Conservation (phyloP, 345 rosid genomes). For the Eutrema japonicum region DNA sequence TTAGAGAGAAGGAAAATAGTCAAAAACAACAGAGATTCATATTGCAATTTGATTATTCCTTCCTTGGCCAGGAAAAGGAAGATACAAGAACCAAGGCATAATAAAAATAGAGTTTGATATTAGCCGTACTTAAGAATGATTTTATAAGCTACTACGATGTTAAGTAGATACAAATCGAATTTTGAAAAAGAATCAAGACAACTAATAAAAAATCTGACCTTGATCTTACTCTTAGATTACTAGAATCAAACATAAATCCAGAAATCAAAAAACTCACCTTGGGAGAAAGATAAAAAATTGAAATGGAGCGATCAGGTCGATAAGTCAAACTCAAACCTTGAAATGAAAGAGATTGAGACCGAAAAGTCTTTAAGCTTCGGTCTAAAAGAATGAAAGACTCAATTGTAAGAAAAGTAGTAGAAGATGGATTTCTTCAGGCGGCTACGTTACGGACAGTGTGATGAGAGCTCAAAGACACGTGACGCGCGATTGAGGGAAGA, state of each 20-base stretch:
- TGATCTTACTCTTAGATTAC: constrained; percentile 8
- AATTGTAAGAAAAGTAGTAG: constrained; percentile 24
- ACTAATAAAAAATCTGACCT: background rate
- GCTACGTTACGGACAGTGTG: constrained; percentile 30
- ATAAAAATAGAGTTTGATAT: background rate
- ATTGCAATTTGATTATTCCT: too few relatives aligned
- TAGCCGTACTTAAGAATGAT: background rate
- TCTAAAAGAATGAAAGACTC: background rate
- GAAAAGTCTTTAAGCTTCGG: constrained; percentile 1
- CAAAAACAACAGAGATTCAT: too few relatives aligned
- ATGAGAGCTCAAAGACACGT: constrained; percentile 35
- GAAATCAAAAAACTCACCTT: constrained; percentile 16
- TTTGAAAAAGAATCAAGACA: background rate
- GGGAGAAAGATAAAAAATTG: background rate
- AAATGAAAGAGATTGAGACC: constrained; percentile 15
- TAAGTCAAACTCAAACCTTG: background rate
- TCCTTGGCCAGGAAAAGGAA: background rate
- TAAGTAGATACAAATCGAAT: constrained; percentile 2
- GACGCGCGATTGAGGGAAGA: constrained; percentile 26
- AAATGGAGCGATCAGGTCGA: constrained; percentile 13
- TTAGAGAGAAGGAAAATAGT: background rate
- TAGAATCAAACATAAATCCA: background rate
- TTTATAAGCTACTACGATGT: background rate
- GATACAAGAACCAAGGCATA: background rate
- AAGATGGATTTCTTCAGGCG: constrained; percentile 4